Base-by-base conservation (phyloP, 164 flowering plant species). In the Magnolia officinalis region DNA sequence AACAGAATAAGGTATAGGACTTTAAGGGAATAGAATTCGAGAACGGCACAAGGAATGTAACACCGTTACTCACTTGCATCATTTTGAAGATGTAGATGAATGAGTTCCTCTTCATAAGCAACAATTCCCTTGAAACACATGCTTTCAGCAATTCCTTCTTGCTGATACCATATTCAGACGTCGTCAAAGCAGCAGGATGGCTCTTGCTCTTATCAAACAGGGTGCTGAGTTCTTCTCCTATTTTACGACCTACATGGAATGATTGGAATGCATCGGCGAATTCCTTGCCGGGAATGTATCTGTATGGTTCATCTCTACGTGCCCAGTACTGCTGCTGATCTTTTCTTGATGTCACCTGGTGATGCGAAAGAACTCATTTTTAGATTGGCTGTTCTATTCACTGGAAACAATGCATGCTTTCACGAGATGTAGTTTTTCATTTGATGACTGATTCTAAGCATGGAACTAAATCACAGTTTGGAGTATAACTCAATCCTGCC, bases 291-390 rank as follows among this genome's bases (percentile, higher is more conserved):
- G 90, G 67, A 10, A 91, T 75, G 78, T 82, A 88, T 18, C 64
- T 81, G 55, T 89, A 87, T 59, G 88, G 85, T 72, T 82, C 80
- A 7, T 86, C 87, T 72, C 31, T 78, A 2, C 26, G 18, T 51
- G 76, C 83, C 91, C 92, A 89, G 77, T 90, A 90, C 74, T 88
- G 92, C 75, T 81, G 82, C 75, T 90, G 95, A 83, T 90, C 95
- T 82, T 89, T 89, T 78, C 83, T 86, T 74, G 94, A 90, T 50
- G 91, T 89, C 72, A 91, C 91, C 95, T 90, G 75, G 52, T 18
- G 65, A 45, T 26, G 29, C 13, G 19, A 3, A 50, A 50, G 72
- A 50, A 50, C 58, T 37, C 45, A 37, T 37, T 37, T 37, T 37
- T 37, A 37, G 45, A 37, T 37, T 37, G 6, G 45, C 45, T 5